These are phyloP conservation scores for Pelargonium citronellum DNA, from an alignment of 441 rosid species.

Conservation along the genomic window DNA sequence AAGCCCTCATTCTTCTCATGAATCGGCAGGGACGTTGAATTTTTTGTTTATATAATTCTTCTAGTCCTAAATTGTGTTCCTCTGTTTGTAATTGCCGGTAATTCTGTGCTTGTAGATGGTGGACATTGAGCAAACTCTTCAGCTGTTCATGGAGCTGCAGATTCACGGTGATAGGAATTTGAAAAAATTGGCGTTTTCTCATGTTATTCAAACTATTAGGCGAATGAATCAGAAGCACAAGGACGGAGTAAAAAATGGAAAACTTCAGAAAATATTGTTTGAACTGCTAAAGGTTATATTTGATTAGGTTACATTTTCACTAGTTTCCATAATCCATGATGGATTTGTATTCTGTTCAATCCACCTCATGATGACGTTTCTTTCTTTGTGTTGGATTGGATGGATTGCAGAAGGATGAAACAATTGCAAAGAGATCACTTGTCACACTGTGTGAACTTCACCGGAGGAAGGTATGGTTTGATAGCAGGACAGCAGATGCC, in stretches of 20 bases:
- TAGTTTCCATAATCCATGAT: conserved; percentile 1
- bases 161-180: conserved; percentile 62
- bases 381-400: conserved; percentile 3
- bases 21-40: conserved; percentile 48
- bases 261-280: conserved; percentile 72
- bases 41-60: not conserved
- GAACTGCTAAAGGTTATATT: conserved; percentile 56
- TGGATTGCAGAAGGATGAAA: conserved; percentile 70
- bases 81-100: not conserved
- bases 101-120: conserved; percentile 43
- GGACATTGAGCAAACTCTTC: conserved; percentile 52
- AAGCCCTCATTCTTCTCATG: conserved; percentile 64
- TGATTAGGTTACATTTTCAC: not conserved
- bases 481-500: conserved; percentile 82
- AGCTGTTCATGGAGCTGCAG: conserved; percentile 80
- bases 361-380: conserved; percentile 3
- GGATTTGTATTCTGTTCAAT: conserved; percentile 7
- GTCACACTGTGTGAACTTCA: conserved; percentile 70
- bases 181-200: conserved; percentile 70
- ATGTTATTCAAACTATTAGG: conserved; percentile 68
- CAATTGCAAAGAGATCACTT: conserved; percentile 68
- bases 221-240: conserved; percentile 69
- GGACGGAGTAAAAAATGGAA: conserved; percentile 63
- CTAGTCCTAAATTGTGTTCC: not conserved
- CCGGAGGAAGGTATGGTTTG: conserved; percentile 78